These are phyloP conservation scores for Clonostachys rhizophaga DNA, from an alignment of 2,329 filamentous ascomycete genomes.

Conservation along the genomic window DNA sequence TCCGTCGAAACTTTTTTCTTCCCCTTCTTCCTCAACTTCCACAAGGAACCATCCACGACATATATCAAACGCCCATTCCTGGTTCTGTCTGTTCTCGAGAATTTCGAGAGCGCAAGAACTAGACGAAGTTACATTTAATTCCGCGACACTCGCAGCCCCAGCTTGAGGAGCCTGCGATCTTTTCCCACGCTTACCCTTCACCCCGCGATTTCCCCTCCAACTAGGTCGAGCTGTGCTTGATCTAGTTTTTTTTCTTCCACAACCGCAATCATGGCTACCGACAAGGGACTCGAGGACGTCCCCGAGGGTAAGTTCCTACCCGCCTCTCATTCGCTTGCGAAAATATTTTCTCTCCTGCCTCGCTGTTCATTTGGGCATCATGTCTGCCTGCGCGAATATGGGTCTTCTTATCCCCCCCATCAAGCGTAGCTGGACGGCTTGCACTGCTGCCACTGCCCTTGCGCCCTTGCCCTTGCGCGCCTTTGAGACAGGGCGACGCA, in stretches of 20 bases:
- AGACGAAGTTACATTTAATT: conserved; percentile 26
- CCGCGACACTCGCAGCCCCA: conserved; percentile 20
- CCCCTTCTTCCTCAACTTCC: conserved; percentile 16
- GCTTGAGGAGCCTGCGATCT: conserved; percentile 28
- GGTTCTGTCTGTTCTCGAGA: conserved; percentile 34
- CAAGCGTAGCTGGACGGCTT: too few relatives aligned
- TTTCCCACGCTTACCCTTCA: conserved; percentile 22
- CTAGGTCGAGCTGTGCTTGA: conserved; percentile 78
- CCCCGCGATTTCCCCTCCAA: conserved; percentile 35
- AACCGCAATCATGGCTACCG: conserved; percentile 95
- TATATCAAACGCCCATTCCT: conserved; percentile 28
- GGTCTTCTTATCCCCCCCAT: too few relatives aligned
- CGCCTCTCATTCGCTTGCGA: not conserved
- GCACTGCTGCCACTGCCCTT: too few relatives aligned
- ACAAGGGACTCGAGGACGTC: conserved; percentile 98
- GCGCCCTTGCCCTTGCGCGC: too few relatives aligned
- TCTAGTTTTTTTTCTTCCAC: conserved; percentile 52
- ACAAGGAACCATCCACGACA: conserved; percentile 20
- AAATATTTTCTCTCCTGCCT: not conserved
- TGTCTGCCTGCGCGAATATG: too few relatives aligned
- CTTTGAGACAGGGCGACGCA: too few relatives aligned
- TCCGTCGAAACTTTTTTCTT: conserved; percentile 30
- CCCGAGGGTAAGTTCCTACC: conserved; percentile 71
- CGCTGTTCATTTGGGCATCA: too few relatives aligned
- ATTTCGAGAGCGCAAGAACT: conserved; percentile 44